Base-by-base conservation (phyloP, 2,329 filamentous ascomycete genomes). In the Ceratocystis diversiconidia region DNA sequence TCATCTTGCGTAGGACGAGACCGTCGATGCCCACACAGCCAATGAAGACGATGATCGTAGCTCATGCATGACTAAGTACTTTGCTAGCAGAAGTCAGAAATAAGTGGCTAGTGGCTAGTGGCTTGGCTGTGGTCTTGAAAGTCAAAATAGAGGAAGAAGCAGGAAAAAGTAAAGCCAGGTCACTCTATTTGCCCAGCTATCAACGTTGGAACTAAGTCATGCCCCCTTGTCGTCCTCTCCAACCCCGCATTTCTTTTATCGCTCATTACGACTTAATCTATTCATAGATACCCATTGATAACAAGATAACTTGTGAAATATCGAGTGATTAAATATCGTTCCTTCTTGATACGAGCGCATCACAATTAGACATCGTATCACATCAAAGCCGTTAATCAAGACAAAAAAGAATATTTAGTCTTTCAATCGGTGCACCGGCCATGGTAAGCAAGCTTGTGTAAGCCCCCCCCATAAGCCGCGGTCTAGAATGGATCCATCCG, bases 231-330 rank as follows among this genome's bases (percentile, higher is more conserved):
- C 28, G 28, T 36, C n/a, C 55, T 30, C 32, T 4, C 55, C 55
- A 36, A 59, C 55, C 55, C 55, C 55, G 28, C 55, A 59, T 59
- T 59, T 59, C 55, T 59, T 59, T 59, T 59, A 59, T 59, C 55
- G 55, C 55, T 59, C 55, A 59, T 32, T n/a, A 59, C n/a, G 22
- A 57, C 55, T 36, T 30, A 2, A 19, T 59, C 55, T 59, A 59
- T 36, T 36, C 28, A 59, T 59, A 52, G 48, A 12, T 28, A 41
- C 8, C 10, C 48, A 28, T 25, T 32, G 52, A 59, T 59, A 36
- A 30, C 10, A 15, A 25, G 32, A n/a, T 3, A 59, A 7, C 5
- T 30, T 30, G 25, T n/a, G 25, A 15, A 17, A 28, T n/a, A 32
- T 57, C 4, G 15, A 10, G 17, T n/a, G 25, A n/a, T 28, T 22